These are phyloP conservation scores for Lablab purpureus DNA, from an alignment of 306 rosid species.

Conservation along the genomic window DNA sequence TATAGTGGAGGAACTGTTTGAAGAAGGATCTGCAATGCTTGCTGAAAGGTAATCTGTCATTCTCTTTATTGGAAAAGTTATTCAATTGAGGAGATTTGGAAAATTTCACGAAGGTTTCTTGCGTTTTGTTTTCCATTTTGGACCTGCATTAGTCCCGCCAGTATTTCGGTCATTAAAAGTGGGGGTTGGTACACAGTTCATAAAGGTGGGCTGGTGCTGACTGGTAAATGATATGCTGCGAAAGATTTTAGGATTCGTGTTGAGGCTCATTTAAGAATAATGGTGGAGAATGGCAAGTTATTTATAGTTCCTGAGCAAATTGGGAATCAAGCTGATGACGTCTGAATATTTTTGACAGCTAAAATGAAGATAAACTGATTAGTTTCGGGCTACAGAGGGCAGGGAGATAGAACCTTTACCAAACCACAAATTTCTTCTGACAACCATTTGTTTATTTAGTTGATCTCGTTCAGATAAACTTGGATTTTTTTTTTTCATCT, in stretches of 20 bases:
- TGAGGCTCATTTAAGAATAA: not conserved
- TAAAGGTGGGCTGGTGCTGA: not conserved
- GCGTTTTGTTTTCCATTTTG: slow-evolving; percentile 15
- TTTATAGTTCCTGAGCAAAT: too few species aligned
- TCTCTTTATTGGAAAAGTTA: slow-evolving; percentile 2
- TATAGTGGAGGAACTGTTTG: slow-evolving; percentile 89
- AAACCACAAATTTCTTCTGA: too few species aligned
- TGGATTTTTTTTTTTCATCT: not conserved
- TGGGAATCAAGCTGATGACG: too few species aligned
- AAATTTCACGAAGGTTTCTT: slow-evolving; percentile 22
- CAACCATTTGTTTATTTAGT: not conserved
- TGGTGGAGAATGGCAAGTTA: not conserved
- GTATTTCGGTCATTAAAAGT: not conserved
- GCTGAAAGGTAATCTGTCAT: slow-evolving; percentile 80
- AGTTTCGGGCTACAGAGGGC: too few species aligned
- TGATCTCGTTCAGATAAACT: not conserved
- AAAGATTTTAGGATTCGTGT: slow-evolving; percentile 4
- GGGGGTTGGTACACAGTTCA: not conserved
- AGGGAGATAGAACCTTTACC: too few species aligned
- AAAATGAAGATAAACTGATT: too few species aligned
- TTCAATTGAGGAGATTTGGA: not conserved
- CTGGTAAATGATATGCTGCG: not conserved
- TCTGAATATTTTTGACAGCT: too few species aligned
- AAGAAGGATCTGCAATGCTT: slow-evolving; percentile 99
- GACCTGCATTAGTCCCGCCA: slow-evolving; percentile 1